Evolutionary conservation across 139 green algal genomes (phyloP), one percentile per base, ranked within the genome.

Genomic region (Coccomyxa sp.): DNA sequence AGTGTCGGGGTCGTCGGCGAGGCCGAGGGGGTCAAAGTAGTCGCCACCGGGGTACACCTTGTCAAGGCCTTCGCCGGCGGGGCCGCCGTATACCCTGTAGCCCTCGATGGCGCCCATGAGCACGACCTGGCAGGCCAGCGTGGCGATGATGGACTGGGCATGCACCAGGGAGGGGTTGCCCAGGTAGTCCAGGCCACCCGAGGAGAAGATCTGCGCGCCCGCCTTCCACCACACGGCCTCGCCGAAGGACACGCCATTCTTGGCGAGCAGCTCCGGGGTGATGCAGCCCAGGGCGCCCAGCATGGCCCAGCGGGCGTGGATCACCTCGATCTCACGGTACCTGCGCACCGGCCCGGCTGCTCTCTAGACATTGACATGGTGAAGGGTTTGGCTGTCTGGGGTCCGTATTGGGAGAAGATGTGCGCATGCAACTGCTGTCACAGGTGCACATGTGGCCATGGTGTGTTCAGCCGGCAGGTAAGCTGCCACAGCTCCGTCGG

Each of bases 301-400:
- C 94, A 99, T 97, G 63, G 96, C 96, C 96, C 96, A 99, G 85
- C 96, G 92, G 25, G 94, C 94, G 92, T 99, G 96, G 90, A 99
- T 97, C 77, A 99, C 85, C 93, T 99, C 96, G 77, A 94, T 83
- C 94, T 98, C 94, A 81, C 96, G 91, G 93, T 98, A 83, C 79
- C 78, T 81, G 80, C 80, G 74, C 15, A 32, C 25, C 14, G 13
- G 25, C 58, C n/a, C 38, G 38, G 38, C 38, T 51, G 38, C 38
- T 51, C 31, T n/a, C 17, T 30, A 67, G 13, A 60, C 16, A 15
- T 13, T 16, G 25, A 81, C 31, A 67, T 18, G 23, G 30, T 18
- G 38, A 28, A 81, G 30, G 15, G 91, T 67, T 32, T 76, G 67
- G 67, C 67, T 76, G 4, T 76, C 27, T 79, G 28, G 1, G 3